These are phyloP conservation scores for Xylaria sp. DNA, from an alignment of 2,329 filamentous ascomycete genomes.

Conservation along the genomic window DNA sequence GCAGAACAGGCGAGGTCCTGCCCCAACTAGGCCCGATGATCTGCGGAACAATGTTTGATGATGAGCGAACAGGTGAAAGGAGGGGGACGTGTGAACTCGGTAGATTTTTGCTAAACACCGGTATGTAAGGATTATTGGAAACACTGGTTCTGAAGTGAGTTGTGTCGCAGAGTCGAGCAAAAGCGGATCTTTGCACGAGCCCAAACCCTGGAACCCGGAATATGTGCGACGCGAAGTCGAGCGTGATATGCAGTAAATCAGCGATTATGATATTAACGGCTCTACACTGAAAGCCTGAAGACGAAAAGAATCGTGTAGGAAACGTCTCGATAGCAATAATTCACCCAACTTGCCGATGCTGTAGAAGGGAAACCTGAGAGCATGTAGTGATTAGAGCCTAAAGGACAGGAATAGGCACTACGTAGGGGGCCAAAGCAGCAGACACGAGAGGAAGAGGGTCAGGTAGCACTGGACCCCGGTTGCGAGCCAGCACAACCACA, in stretches of 20 bases:
- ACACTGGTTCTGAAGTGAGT: constrained; percentile 43
- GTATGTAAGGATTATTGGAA: constrained; percentile 41
- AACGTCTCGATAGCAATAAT: constrained; percentile 16
- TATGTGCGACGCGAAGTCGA: constrained; percentile 12
- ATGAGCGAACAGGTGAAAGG: constrained; percentile 16
- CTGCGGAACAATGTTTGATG: constrained; percentile 43
- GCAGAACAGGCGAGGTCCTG: constrained; percentile 41
- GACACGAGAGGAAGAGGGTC: constrained; percentile 15
- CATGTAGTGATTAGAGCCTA: constrained; percentile 2
- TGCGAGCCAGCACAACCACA: constrained; percentile 19
- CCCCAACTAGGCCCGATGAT: constrained; percentile 45
- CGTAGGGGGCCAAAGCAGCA: constrained; percentile 12
- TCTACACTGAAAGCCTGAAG: constrained; percentile 7
- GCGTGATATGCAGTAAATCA: background rate
- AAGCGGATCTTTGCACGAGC: constrained; percentile 33
- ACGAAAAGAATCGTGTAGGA: constrained; percentile 1
- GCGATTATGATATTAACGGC: constrained; percentile 21
- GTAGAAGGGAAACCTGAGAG: constrained; percentile 1
- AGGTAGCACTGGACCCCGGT: constrained; percentile 25
- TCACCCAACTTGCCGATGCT: constrained; percentile 12
- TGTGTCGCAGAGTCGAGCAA: constrained; percentile 48
- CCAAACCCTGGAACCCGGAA: constrained; percentile 25
- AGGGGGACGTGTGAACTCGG: constrained; percentile 10
- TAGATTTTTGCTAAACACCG: constrained; percentile 17
- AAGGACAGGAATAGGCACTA: constrained; percentile 10